Percentiles rank a stretch among this genome's conserved stretches.
phyloP scores from a whole-genome alignment of 805 yeast genomes.

The Clavispora asparagi region DNA sequence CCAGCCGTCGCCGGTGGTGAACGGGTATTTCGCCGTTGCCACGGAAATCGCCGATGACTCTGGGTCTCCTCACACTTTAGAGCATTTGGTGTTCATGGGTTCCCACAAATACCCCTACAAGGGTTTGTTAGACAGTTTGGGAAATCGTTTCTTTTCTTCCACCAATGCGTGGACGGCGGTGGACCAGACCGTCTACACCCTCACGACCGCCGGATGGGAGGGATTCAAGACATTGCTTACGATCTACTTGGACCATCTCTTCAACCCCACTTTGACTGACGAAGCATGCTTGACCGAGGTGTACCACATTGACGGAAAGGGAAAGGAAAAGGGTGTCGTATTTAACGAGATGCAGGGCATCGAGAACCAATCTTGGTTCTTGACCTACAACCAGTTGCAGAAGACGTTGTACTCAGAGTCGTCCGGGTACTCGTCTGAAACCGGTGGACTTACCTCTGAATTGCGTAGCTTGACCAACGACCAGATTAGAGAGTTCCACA shows the following conservation, averaged over 20 bases:
- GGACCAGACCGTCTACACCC: conserved; percentile 91
- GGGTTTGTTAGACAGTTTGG: conserved; percentile 82
- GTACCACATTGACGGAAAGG: conserved; percentile 87
- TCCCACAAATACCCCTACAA: conserved; percentile 84
- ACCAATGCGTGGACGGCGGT: conserved; percentile 98
- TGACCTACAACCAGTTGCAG: conserved; percentile 55
- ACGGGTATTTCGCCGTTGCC: conserved; percentile 94
- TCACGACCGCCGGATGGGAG: conserved; percentile 93
- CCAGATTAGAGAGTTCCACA: conserved; percentile 73
- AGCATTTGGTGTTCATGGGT: conserved; percentile 94
- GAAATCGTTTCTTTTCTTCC: conserved; percentile 74
- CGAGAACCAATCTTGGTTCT: conserved; percentile 71
- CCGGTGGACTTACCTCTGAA: conserved; percentile 84
- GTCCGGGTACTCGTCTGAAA: conserved; percentile 87
- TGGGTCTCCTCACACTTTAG: conserved; percentile 94
- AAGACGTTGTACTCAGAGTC: conserved; percentile 47
- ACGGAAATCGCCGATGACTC: conserved; percentile 84
- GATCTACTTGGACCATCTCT: conserved; percentile 80
- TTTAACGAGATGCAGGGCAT: conserved; percentile 96
- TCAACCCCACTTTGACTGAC: conserved; percentile 81
- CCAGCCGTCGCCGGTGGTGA: conserved; percentile 80
- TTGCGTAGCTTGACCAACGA: conserved; percentile 68
- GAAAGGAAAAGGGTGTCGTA: conserved; percentile 92
- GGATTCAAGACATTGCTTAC: conserved; percentile 85
- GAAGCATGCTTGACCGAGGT: conserved; percentile 93